Percentiles rank a stretch among this genome's conserved stretches.
Evolutionary conservation across 306 rosid species (phyloP).

Genomic region (Neltuma alba): DNA sequence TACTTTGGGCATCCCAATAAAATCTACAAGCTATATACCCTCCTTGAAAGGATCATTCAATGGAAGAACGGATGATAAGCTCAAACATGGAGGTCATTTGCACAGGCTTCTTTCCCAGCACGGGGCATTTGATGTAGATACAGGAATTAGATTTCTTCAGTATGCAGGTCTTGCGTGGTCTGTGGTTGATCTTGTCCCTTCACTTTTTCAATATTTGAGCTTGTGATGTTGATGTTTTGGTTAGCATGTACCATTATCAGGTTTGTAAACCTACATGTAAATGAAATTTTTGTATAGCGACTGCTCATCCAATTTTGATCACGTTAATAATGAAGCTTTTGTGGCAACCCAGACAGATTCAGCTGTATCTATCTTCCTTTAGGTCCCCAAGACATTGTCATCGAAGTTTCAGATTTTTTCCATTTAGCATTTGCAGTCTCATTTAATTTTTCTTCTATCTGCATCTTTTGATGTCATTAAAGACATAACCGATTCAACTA

Average conservation of each 20-base stretch:
- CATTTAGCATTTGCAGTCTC: background rate
- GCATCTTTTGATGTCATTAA: background rate
- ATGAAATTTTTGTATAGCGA: background rate
- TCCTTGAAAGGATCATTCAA: slow-evolving; percentile 45
- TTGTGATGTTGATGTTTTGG: slow-evolving; percentile 41
- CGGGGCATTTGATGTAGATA: slow-evolving; percentile 59
- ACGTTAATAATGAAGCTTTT: background rate
- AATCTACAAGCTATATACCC: slow-evolving; percentile 76
- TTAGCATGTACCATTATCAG: background rate
- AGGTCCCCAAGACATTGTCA: background rate
- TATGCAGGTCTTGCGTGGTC: slow-evolving; percentile 80
- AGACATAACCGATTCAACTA: background rate
- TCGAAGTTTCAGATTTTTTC: background rate
- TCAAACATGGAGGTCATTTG: slow-evolving; percentile 52
- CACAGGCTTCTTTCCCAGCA: slow-evolving; percentile 53
- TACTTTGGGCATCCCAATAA: slow-evolving; percentile 79
- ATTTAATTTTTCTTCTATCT: background rate
- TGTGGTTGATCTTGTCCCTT: slow-evolving; percentile 74
- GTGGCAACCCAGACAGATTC: background rate
- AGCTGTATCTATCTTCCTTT: background rate
- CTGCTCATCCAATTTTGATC: background rate
- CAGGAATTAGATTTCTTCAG: slow-evolving; percentile 69
- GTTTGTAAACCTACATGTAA: slow-evolving; percentile 24
- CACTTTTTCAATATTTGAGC: slow-evolving; percentile 49
- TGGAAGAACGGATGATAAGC: slow-evolving; percentile 49